Evolutionary conservation across 352 stramenopile genomes (phyloP), one percentile per base, ranked within the genome.

Genomic region (Phytophthora gonapodyides): DNA sequence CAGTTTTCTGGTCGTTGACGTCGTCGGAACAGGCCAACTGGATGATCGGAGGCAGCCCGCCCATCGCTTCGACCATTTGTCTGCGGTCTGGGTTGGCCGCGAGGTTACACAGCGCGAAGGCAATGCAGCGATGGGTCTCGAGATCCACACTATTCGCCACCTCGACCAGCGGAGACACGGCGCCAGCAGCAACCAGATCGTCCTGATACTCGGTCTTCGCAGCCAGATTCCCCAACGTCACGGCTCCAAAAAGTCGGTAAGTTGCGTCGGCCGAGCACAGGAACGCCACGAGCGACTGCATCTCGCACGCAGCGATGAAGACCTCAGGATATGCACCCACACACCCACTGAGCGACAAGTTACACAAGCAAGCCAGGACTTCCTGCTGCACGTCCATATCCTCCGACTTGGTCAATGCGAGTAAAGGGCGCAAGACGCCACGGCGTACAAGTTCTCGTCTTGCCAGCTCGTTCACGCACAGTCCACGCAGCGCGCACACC

Each of bases 301-400:
- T 93, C 21, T 98, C 88, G 24, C 96, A 86, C 3, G 93, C 87
- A 24, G 94, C 59, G 24, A 98, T 76, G 50, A 99, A 94, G 5
- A 86, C 76, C 3, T 93, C 82, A 0, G 95, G 87, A 34, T 96
- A 84, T 13, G 93, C 85, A 38, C 93, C 93, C 34, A 99, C 94
- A 62, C 81, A 98, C n/a, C 97, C 96, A 60, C 87, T 96, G 8
- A 99, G 77, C 7, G 93, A 98, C 31, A 99, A 75, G 52, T 99
- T 99, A 65, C 96, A 99, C n/a, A 99, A 61, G 36, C 90, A 97
- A 34, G 93, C 89, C 7, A 99, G 80, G n/a, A 98, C 93, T 76
- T 99, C 96, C 55, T 97, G 84, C 65, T 99, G 96, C 1, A 98
- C 77, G 47, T 98, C 93, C 66, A 97, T 94, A 67, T 98, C 91